phyloP scores from a whole-genome alignment of 306 rosid species.

The Lathyrus aphaca region DNA sequence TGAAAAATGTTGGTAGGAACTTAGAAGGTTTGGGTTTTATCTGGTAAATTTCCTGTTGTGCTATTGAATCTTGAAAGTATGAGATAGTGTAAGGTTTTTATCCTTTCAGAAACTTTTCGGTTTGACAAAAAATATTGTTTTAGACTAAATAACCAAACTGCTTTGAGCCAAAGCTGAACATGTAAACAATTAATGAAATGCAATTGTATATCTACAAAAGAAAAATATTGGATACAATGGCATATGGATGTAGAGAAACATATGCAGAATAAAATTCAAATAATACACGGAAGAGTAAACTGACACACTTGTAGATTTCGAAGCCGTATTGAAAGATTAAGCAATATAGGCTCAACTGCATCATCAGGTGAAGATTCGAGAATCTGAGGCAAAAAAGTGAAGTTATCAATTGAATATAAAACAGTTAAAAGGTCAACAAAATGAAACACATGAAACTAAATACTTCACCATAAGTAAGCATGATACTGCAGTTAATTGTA shows the following conservation, averaged over 20 bases:
- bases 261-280: constrained; percentile 10
- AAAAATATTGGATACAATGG: background rate
- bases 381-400: constrained; percentile 54
- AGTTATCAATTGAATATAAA: constrained; percentile 39
- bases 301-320: constrained; percentile 85
- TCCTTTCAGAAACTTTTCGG: background rate
- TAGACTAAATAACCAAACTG: background rate
- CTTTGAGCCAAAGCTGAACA: constrained; percentile 1
- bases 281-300: background rate
- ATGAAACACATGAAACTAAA: constrained; percentile 22
- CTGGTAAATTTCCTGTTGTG: background rate
- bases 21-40: background rate
- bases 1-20: constrained; percentile 2
- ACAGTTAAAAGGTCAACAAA: constrained; percentile 18
- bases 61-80: constrained; percentile 21
- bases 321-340: constrained; percentile 77
- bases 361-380: constrained; percentile 82
- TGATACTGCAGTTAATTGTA: constrained; percentile 90
- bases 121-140: constrained; percentile 3
- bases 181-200: constrained; percentile 8
- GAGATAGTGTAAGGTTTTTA: background rate
- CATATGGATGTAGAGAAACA: constrained; percentile 23
- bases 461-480: constrained; percentile 79
- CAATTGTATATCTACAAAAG: constrained; percentile 3
- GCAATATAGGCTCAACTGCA: constrained; percentile 88